Conservation (phyloP, 2,329 filamentous ascomycete species). For the Aspergillus quadricinctus region DNA sequence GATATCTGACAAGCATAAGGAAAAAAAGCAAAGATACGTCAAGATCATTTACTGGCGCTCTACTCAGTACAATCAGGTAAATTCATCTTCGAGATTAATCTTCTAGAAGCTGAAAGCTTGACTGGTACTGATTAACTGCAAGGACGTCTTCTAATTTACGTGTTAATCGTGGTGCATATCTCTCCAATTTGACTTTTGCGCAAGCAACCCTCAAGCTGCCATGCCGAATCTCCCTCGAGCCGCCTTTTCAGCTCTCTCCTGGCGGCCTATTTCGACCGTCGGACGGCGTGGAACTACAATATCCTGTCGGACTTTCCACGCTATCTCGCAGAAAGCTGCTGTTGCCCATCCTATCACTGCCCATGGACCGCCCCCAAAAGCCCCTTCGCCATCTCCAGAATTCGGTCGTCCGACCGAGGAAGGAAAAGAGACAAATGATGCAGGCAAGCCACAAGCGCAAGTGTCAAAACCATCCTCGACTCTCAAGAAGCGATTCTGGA, state of each 20-base stretch:
- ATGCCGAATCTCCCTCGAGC: conserved; percentile 23
- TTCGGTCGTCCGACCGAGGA: conserved; percentile 46
- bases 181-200: background rate
- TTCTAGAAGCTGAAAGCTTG: background rate
- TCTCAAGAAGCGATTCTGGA: conserved; percentile 79
- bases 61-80: background rate
- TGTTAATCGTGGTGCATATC: background rate
- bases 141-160: background rate
- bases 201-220: background rate
- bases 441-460: conserved; percentile 23
- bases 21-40: background rate
- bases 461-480: conserved; percentile 30
- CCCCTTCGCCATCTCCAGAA: conserved; percentile 49
- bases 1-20: background rate
- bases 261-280: conserved; percentile 14
- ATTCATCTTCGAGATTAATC: background rate
- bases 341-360: conserved; percentile 56
- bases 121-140: background rate
- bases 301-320: conserved; percentile 29
- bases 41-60: background rate
- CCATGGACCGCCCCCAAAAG: conserved; percentile 56
- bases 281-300: conserved; percentile 13
- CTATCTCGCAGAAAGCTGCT: conserved; percentile 39
- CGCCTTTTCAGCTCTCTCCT: conserved; percentile 13
- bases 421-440: conserved; percentile 32